Evolutionary conservation across 345 rosid species (phyloP), one percentile per base, ranked within the genome.

Genomic region (Passiflora organensis): DNA sequence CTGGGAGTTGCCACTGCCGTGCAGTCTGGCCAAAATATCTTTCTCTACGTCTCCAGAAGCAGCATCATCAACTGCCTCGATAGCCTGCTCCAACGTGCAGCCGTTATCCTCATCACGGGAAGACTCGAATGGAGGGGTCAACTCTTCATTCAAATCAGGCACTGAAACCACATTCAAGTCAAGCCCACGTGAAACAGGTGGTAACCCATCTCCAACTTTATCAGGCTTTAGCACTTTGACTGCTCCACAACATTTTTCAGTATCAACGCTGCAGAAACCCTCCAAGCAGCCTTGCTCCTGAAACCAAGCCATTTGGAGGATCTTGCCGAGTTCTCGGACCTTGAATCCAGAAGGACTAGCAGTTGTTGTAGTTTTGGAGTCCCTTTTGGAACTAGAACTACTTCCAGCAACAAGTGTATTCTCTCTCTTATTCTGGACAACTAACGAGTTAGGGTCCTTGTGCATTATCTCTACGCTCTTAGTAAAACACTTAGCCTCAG

Each of bases 131-230:
- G 84, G 89, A 62, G 85, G 95, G 59, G 91, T 80, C 56, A 83
- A 70, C 59, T 89, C 98, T 69, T 82, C 99, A 38, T 94, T 94
- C 72, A 94, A 62, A 68, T 89, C 97, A 32, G 97, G 99, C 57
- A 94, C 86, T 2, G 86, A 89, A 54, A 78, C 83, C 59, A 80
- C 75, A 71, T 93, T 89, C 43, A 93, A 78, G 65, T 93, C 97
- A 34, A 89, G 82, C 47, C 71, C 91, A 48, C 62, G 82, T 9
- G 87, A 74, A 53, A 62, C 69, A 18, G 83, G 28, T 52, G 81
- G 89, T 68, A 77, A 21, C 45, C 61, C 71, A 53, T 79, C 73
- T 53, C 58, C 73, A 18, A 22, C 17, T 23, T 57, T 65, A 58
- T 63, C 78, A 59, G 78, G 65, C 69, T 65, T 66, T 48, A 41